Base-by-base conservation (phyloP, 2,329 filamentous ascomycete species). In the Cadophora gregata region DNA sequence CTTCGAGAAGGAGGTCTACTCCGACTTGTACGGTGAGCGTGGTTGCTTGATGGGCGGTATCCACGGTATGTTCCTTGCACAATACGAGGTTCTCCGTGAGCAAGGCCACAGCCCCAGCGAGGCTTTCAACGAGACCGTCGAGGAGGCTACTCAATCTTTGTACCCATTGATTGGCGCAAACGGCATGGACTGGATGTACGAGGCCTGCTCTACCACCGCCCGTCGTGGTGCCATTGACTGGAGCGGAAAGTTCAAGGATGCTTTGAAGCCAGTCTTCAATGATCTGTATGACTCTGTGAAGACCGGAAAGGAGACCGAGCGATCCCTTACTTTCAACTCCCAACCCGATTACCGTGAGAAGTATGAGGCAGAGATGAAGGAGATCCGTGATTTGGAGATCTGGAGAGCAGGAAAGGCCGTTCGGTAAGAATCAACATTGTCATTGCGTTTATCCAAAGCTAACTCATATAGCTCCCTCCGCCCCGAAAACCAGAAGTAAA, bases 141-240 rank as follows among this genome's bases (percentile, higher is more conserved):
- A 99, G 88, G 96, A 99, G 88, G 96, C 96, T 73, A 99, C 96
- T 62, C 96, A 99, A 88, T 93, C 89, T 74, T 87, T 99, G 79
- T 99, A 99, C 88, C 96, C 96, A 72, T 88, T 99, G 79, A 99
- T 99, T 79, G 96, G 95, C 79, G 89, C 88, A 83, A 92, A 98
- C 84, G 96, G 96, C 79, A 98, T 99, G 96, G 96, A 99, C 87
- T 99, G 96, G 93, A 99, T 99, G 96, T 99, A 96, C 86, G 94
- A 95, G 81, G 96, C 96, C 75, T 99, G 96, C 92, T 98, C 95
- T 72, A 99, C 96, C 80, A 99, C 96, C 67, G 96, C 96, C 79
- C 93, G 96, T 79, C 94, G 96, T 80, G 96, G 96, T 83, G 96
- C 96, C 84, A 97, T 99, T 80, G 96, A 99, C 88, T 99, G 96